These are phyloP conservation scores for Phytophthora cactorum DNA, from an alignment of 352 stramenopile genomes.

Conservation along the genomic window DNA sequence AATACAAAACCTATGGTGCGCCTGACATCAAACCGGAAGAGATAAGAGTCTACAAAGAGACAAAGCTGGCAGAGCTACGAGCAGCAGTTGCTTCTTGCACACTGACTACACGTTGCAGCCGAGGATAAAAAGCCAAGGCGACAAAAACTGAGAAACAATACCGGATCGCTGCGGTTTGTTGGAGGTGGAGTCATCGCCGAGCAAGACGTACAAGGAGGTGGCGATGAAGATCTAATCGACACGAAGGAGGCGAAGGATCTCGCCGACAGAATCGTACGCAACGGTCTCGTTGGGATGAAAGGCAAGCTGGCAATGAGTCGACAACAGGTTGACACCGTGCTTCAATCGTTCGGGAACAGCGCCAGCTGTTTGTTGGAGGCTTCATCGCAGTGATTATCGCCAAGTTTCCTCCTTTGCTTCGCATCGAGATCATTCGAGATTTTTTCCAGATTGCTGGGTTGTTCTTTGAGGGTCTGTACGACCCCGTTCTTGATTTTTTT, in stretches of 20 bases:
- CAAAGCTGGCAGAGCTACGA: conserved; percentile 18
- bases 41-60: conserved; percentile 5
- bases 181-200: background rate
- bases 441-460: conserved; percentile 4
- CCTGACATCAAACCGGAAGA: background rate
- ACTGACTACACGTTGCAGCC: background rate
- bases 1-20: background rate
- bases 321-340: too few species aligned
- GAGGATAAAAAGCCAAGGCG: background rate
- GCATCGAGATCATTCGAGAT: background rate
- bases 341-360: background rate
- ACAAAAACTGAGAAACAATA: background rate
- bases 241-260: background rate
- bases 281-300: conserved; percentile 1
- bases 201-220: background rate
- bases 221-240: background rate
- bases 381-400: conserved; percentile 9
- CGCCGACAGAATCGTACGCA: background rate
- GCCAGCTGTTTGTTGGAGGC: background rate
- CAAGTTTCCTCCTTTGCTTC: background rate
- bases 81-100: conserved; percentile 13
- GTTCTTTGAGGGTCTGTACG: background rate
- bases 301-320: background rate
- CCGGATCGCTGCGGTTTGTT: background rate
- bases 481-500: background rate